Evolutionary conservation across 192 early-diverging fungal species (phyloP), one percentile per base, ranked within the genome.

Genomic region (Jimgerdemannia lactiflua): DNA sequence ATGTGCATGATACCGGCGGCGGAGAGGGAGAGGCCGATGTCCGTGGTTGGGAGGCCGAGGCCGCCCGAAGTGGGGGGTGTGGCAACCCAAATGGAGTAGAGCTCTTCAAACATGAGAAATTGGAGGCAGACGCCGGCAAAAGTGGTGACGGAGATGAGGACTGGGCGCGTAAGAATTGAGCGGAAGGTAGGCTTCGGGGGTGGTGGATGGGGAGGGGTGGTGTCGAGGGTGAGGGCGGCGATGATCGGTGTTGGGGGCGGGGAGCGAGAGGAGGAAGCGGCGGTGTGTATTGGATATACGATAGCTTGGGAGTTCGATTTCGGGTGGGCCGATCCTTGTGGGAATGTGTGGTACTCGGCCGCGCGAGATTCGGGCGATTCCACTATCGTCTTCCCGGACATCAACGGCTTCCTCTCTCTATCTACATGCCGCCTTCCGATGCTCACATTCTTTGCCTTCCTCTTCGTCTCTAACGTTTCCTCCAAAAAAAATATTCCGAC

Each of bases 401-500:
- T 4, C 20, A 41, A 17, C 8, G 67, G 67, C 19, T n/a, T 20
- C 19, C 20, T 4, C 4, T 4, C 4, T n/a, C n/a, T n/a, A n/a
- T 10, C n/a, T n/a, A 64, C 64, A 10, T 14, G 10, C 64, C n/a
- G 10, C n/a, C n/a, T n/a, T n/a, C n/a, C n/a, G n/a, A n/a, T n/a
- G n/a, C n/a, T n/a, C n/a, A n/a, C n/a, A n/a, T n/a, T n/a, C 4
- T 7, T 7, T 4, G 49, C 49, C 4, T 17, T 4, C 4, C 20
- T 4, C 67, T 69, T 54, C 49, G 64, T 69, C 14, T 39, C 42
- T 3, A 77, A 64, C 7, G 90, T 90, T 73, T 93, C 92, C 43
- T 92, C 81, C 64, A 93, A 66, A 59, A 77, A 84, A 44, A 86
- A 75, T 0, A 84, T 17, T 1, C 89, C 91, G 14, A 89, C 44